These are phyloP conservation scores for Cercophora newfieldiana DNA, from an alignment of 495 filamentous ascomycete species.

Conservation along the genomic window DNA sequence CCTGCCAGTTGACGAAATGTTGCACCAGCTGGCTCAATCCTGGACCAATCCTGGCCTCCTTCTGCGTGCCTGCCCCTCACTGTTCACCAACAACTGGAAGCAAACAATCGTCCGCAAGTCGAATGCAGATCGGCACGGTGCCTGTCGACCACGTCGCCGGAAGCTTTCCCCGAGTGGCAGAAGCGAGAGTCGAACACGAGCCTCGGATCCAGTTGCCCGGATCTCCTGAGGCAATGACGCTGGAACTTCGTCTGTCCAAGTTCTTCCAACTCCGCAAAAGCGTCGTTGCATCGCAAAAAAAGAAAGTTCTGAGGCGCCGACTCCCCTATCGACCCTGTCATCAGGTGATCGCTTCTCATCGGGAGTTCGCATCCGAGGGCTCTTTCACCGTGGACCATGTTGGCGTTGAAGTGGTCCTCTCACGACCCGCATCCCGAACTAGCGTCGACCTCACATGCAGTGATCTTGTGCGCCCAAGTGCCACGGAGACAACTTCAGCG, in stretches of 20 bases:
- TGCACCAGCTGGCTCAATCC: background rate
- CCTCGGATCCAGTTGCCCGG: background rate
- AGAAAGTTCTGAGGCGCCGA: background rate
- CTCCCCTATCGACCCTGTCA: too few species aligned
- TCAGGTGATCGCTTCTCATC: too few species aligned
- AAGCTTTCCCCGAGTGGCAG: background rate
- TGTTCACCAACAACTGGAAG: background rate
- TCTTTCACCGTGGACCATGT: background rate
- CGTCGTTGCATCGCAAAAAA: background rate
- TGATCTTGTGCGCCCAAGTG: background rate
- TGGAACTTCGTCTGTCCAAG: background rate
- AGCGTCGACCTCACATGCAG: background rate
- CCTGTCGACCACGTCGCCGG: background rate
- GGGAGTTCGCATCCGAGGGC: background rate
- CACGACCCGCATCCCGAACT: background rate
- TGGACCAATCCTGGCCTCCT: background rate
- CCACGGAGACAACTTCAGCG: too few species aligned
- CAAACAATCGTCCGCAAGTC: too few species aligned
- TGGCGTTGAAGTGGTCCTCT: background rate
- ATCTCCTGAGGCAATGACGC: background rate
- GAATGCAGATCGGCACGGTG: slow-evolving; percentile 2
- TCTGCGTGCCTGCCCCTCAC: background rate
- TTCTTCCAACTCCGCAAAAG: background rate
- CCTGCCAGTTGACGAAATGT: background rate
- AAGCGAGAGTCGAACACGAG: background rate